These are phyloP conservation scores for Cyberlindnera xylosilytica DNA, from an alignment of 805 yeast genomes.

Conservation along the genomic window DNA sequence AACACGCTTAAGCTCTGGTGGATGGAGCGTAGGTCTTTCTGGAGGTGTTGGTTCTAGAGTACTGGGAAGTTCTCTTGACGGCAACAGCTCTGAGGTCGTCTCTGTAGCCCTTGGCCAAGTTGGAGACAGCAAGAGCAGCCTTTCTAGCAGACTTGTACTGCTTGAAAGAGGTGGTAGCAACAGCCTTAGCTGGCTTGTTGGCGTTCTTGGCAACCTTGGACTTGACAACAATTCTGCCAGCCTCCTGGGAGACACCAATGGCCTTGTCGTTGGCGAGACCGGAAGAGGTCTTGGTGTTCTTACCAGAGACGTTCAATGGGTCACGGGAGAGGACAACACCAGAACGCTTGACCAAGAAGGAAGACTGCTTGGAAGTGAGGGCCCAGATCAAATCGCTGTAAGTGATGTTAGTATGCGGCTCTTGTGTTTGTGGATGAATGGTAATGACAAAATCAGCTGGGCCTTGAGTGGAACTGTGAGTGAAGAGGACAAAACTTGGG, in stretches of 20 bases:
- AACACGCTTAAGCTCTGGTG: constrained; percentile 15
- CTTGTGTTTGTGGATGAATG: neutral
- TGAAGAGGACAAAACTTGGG: too few relatives aligned
- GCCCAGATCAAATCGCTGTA: constrained; percentile 50
- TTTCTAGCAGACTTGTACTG: constrained; percentile 40
- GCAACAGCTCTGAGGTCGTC: constrained; percentile 47
- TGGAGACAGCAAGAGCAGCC: constrained; percentile 43
- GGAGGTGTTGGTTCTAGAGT: constrained; percentile 36
- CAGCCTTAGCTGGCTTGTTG: constrained; percentile 44
- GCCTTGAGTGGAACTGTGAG: neutral
- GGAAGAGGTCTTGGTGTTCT: constrained; percentile 44
- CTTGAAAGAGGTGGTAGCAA: constrained; percentile 37
- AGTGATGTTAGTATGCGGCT: constrained; percentile 16
- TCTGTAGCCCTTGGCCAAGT: constrained; percentile 45
- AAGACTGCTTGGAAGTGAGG: constrained; percentile 43
- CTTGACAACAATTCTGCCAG: constrained; percentile 38
- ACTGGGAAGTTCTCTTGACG: constrained; percentile 43
- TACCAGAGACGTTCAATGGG: constrained; percentile 46
- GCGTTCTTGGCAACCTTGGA: constrained; percentile 43
- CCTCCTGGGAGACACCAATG: constrained; percentile 39
- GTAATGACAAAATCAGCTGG: too few relatives aligned
- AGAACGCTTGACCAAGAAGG: constrained; percentile 46
- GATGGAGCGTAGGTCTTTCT: constrained; percentile 33
- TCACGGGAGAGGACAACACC: constrained; percentile 44
- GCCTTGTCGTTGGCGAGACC: constrained; percentile 51